Base-by-base conservation (phyloP, 2,329 filamentous ascomycete species). In the Cladosporium sp. region DNA sequence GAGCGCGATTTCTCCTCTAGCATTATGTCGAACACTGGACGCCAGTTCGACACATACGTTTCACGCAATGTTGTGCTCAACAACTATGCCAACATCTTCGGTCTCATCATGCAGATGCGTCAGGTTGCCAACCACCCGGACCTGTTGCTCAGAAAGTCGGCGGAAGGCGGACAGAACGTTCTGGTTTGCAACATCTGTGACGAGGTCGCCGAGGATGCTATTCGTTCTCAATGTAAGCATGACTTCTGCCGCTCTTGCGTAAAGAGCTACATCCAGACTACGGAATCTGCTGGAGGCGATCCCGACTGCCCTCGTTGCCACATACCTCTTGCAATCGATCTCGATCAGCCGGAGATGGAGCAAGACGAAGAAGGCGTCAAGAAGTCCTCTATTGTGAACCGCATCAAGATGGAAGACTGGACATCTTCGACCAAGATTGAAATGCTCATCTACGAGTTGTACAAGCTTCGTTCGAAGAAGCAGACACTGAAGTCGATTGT, bases 391-490 rank as follows among this genome's bases (percentile, higher is more conserved):
- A 99, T 99, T 73, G 95, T 97, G 80, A 97, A 97, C 73, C 89
- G 94, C 58, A 97, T 99, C 76, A 91, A 93, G 75, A 97, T 97
- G 92, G 90, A 96, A 72, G 90, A 97, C 69, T 99, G 94, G 94
- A 96, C 92, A 0, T 96, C 91, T 0, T 97, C 92, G 1, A 97
- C 92, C 62, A 99, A 99, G 78, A 99, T 99, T 65, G 94, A 99
- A 76, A 87, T 96, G 72, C 84, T 99, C 5, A 88, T 97, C 9
- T 95, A 97, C 70, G 92, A 97, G 70, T 83, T 99, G 2, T 94
- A 96, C 79, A 89, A 90, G 73, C 83, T 97, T 39, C 87, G 94
- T 59, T 96, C 89, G 59, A 90, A 96, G 76, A 96, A 95, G 72
- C 87, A 92, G 63, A 95, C 92, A 0, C 88, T 94, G 73, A 99